Evolutionary conservation across 352 stramenopile genomes (phyloP), one percentile per base, ranked within the genome.

Genomic region (Phytophthora lateralis): DNA sequence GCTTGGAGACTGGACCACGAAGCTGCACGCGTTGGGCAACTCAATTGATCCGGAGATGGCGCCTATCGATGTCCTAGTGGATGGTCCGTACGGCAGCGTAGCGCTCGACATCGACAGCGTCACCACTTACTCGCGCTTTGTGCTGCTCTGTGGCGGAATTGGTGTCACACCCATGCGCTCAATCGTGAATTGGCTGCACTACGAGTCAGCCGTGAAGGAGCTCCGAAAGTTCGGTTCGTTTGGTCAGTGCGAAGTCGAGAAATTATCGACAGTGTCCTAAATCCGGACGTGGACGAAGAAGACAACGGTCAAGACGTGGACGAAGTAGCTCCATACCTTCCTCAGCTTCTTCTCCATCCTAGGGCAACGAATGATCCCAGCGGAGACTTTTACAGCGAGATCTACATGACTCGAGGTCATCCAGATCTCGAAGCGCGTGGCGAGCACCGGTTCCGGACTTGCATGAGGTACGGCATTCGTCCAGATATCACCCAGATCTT

Each of bases 1-100:
- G 6, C 27, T 76, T 0, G 84, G 81, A 6, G 81, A 93, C 53
- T 91, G 84, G 84, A 91, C 81, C 14, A 63, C 61, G 3, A 69
- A 67, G 26, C 64, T 93, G 6, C 55, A 63, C 24, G 24, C 20
- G 24, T 42, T 58, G n/a, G 35, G 2, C 15, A 12, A 14, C 12
- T 15, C 12, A 9, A 12, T 7, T 42, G 34, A 45, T 17, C 18
- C 43, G 42, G 9, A 58, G 37, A n/a, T 66, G 60, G 18, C 45
- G 7, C 48, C 52, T 8, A 64, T 71, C 9, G 59, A 61, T 3
- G 51, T 86, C 17, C 55, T 83, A 0, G 41, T 85, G 0, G 79
- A 84, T 27, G 79, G 79, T n/a, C 60, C 60, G 14, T 67, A 67
- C 10, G 60, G 60, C 2, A 10, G 17, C 3, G 26, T 63, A 0